Evolutionary conservation across 352 stramenopile genomes (phyloP), one percentile per base, ranked within the genome.

Genomic region (Achlya hypogyna): DNA sequence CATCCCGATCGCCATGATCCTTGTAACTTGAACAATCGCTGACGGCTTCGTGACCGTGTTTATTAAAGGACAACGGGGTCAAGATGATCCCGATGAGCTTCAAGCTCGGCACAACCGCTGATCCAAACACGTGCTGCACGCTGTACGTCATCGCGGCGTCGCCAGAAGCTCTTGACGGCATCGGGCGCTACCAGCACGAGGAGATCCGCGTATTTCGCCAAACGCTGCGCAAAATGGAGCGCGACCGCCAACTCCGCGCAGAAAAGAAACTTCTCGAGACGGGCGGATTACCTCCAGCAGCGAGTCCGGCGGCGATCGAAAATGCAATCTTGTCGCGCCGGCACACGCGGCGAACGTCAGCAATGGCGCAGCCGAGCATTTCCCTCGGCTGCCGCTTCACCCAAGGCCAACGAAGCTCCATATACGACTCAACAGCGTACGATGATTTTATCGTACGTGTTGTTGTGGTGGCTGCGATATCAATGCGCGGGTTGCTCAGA

Each of bases 71-170:
- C 20, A 74, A 81, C 42, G 78, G 80, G 10, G 81, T 88, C 16
- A 74, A 84, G 45, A 84, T 89, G 27, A 76, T 88, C 12, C 82
- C 89, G 51, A 81, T 86, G 71, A 80, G 89, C 14, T 92, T 90
- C 69, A 92, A 92, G 62, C 67, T 92, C 6, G 84, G 84, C 1
- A 79, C 71, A 0, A 89, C 80, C 0, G 80, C 84, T 1, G 84
- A 92, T 35, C 84, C 84, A 4, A 90, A 87, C 42, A 31, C 89
- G 43, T 92, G 84, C 66, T 90, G 84, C 70, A 92, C 89, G 40
- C 77, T 92, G 22, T 92, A 89, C 52, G 80, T 78, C 1, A 79
- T 92, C 38, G 81, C 82, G 10, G 86, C 87, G 52, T 72, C 74
- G 2, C 62, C 86, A 8, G 75, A 69, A 5, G 75, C 79, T 0